A percentile compares a stretch with the other conserved stretches of the same genome.
phyloP scores from a whole-genome alignment of 768 basidiomycete species.

The Panus rudis region DNA sequence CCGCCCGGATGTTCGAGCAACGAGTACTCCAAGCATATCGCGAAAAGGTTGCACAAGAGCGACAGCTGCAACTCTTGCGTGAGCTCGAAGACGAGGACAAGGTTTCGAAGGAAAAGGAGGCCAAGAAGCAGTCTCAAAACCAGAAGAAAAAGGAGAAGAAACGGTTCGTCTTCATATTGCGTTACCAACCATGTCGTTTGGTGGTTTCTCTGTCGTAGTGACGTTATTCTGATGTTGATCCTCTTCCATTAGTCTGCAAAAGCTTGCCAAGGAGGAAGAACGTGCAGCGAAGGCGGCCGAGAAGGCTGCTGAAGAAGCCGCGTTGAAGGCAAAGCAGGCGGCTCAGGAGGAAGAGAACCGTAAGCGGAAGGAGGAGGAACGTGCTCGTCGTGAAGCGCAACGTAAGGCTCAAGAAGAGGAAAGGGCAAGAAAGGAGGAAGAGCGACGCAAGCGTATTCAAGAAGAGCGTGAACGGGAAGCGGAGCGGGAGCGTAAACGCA shows the following conservation, averaged over 20 bases:
- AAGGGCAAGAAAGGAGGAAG: slow-evolving; percentile 76
- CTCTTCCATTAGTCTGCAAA: slow-evolving; percentile 92
- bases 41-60: slow-evolving; percentile 93
- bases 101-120: slow-evolving; percentile 76
- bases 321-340: slow-evolving; percentile 64
- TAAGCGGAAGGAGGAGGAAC: slow-evolving; percentile 83
- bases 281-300: slow-evolving; percentile 77
- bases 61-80: slow-evolving; percentile 85
- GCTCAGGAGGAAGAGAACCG: slow-evolving; percentile 76
- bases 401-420: slow-evolving; percentile 81
- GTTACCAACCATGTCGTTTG: too few relatives aligned
- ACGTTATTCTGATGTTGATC: slow-evolving; percentile 16
- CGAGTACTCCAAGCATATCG: slow-evolving; percentile 94
- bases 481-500: slow-evolving; percentile 67
- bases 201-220: background rate
- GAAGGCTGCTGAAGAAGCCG: slow-evolving; percentile 81
- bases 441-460: slow-evolving; percentile 63
- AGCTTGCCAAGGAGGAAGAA: slow-evolving; percentile 89
- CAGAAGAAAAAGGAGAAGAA: slow-evolving; percentile 99
- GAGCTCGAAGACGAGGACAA: slow-evolving; percentile 97
- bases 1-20: slow-evolving; percentile 99
- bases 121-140: slow-evolving; percentile 86
- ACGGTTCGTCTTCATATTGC: slow-evolving; percentile 64
- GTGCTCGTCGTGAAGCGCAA: slow-evolving; percentile 65
- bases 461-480: slow-evolving; percentile 79